These are phyloP conservation scores for Circinella minor DNA, from an alignment of 371 early-diverging fungal species.

Conservation along the genomic window DNA sequence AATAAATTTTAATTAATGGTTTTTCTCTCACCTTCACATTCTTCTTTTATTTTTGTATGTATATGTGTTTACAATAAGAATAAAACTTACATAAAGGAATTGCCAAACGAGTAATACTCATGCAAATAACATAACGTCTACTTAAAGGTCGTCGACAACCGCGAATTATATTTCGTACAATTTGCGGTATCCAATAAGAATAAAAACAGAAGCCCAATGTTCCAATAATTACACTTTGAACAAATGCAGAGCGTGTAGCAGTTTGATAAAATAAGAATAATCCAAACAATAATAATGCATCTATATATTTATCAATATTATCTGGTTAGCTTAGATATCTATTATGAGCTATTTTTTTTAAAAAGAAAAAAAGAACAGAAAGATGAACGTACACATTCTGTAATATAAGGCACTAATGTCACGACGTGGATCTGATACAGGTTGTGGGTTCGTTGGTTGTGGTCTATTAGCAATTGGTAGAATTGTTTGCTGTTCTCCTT, in stretches of 20 bases:
- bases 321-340: not conserved
- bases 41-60: no score
- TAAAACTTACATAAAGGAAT: slow-evolving; percentile 61
- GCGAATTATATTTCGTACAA: slow-evolving; percentile 65
- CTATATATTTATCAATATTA: slow-evolving; percentile 30
- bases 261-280: slow-evolving; percentile 71
- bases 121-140: slow-evolving; percentile 63
- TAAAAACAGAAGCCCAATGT: slow-evolving; percentile 57
- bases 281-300: slow-evolving; percentile 63
- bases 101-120: slow-evolving; percentile 65
- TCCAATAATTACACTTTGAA: slow-evolving; percentile 54
- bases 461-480: slow-evolving; percentile 15
- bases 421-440: slow-evolving; percentile 31
- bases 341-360: not conserved
- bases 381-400: slow-evolving; percentile 55
- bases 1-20: no score
- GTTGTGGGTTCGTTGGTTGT: slow-evolving; percentile 12
- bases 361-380: slow-evolving; percentile 4
- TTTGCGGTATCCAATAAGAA: slow-evolving; percentile 87
- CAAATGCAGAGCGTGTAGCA: slow-evolving; percentile 55
- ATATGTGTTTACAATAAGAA: not conserved
- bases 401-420: slow-evolving; percentile 56
- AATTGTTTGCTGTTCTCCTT: slow-evolving; percentile 11
- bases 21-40: no score
- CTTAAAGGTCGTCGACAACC: slow-evolving; percentile 68